Evolutionary conservation across 2,329 filamentous ascomycete genomes (phyloP).

Genomic region (Pseudocercospora pini-densiflorae): DNA sequence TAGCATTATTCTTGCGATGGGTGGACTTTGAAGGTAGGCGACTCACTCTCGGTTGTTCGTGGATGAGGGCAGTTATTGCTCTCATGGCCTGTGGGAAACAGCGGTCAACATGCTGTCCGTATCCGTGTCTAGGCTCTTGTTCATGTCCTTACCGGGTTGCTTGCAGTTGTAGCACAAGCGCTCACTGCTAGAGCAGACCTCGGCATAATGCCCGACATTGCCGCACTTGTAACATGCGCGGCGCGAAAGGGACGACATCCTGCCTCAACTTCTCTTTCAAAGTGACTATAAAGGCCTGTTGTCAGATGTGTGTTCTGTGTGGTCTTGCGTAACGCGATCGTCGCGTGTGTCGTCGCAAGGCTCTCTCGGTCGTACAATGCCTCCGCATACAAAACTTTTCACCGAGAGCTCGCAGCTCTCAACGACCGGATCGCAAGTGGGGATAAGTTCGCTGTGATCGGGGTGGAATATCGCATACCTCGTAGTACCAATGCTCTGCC

Average conservation of each 20-base stretch:
- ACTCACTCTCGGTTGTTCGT: conserved; percentile 86
- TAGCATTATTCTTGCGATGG: conserved; percentile 20
- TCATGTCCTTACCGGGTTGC: conserved; percentile 67
- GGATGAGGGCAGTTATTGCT: conserved; percentile 97
- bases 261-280: conserved; percentile 30
- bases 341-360: conserved; percentile 4
- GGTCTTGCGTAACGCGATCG: neutral
- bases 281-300: neutral
- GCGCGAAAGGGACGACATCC: conserved; percentile 58
- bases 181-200: conserved; percentile 97
- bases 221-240: conserved; percentile 60
- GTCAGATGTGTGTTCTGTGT: conserved; percentile 20
- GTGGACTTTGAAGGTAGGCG: neutral
- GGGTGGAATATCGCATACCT: conserved; percentile 23
- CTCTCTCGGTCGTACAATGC: conserved; percentile 16
- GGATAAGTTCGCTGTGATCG: neutral
- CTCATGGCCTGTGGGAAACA: conserved; percentile 73
- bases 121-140: conserved; percentile 28
- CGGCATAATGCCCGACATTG: conserved; percentile 62
- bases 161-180: conserved; percentile 99
- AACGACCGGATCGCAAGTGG: neutral
- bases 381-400: conserved; percentile 21
- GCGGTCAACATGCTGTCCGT: conserved; percentile 39
- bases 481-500: conserved; percentile 27
- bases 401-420: conserved; percentile 8